Percentiles rank a stretch among this genome's conserved stretches.
These are phyloP conservation scores for Lasiosphaeria miniovina DNA, from an alignment of 495 filamentous ascomycete genomes.

Conservation along the genomic window DNA sequence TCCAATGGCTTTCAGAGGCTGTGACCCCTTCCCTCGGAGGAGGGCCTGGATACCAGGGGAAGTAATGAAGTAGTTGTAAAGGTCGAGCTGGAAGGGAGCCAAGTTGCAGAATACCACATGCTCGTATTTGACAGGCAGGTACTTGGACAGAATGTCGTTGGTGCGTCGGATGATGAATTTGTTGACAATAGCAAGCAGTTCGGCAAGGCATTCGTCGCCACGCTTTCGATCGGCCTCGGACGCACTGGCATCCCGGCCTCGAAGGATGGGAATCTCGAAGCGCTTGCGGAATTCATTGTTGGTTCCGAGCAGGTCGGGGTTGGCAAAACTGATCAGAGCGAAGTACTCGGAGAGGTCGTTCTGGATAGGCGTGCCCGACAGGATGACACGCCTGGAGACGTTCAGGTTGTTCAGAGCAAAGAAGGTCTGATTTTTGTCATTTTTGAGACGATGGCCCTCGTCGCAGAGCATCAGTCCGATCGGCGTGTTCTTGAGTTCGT, in stretches of 20 bases:
- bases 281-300: constrained; percentile 91
- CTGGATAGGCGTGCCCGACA: constrained; percentile 96
- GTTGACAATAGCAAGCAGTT: constrained; percentile 83
- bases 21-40: constrained; percentile 89
- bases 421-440: constrained; percentile 93
- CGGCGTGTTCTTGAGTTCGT: constrained; percentile 77
- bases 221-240: constrained; percentile 77
- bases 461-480: constrained; percentile 97
- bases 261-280: constrained; percentile 89
- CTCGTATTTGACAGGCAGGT: constrained; percentile 97
- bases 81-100: constrained; percentile 82
- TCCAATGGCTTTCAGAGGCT: constrained; percentile 93
- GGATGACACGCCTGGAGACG: constrained; percentile 86
- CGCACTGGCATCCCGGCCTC: constrained; percentile 87
- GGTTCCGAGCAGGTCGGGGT: constrained; percentile 86
- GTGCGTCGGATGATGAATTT: constrained; percentile 98
- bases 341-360: constrained; percentile 99
- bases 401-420: constrained; percentile 85
- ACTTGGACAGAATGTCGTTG: constrained; percentile 97
- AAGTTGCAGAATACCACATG: constrained; percentile 99
- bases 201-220: constrained; percentile 78
- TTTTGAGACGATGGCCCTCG: constrained; percentile 97
- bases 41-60: constrained; percentile 93
- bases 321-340: constrained; percentile 92
- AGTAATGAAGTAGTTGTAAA: constrained; percentile 96